Conservation (phyloP, 108 stramenopile genomes). For the Hondaea fermentalgiana region DNA sequence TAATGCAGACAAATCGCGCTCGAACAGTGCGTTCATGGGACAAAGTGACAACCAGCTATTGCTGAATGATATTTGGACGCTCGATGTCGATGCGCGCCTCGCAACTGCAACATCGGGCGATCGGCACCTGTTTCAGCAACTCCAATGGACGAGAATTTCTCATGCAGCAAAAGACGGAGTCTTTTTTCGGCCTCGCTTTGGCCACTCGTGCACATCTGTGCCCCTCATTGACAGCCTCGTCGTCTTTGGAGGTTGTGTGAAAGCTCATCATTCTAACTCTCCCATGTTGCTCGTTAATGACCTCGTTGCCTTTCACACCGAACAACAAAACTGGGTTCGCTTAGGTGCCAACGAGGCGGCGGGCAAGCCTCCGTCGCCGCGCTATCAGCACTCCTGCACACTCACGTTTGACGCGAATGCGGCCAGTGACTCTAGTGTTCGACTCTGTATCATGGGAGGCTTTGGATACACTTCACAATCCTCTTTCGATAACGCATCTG, state of each 20-base stretch:
- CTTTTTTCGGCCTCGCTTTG: background rate
- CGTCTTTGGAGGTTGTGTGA: background rate
- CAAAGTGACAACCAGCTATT: background rate
- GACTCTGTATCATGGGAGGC: background rate
- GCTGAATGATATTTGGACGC: background rate
- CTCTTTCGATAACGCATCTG: too few relatives aligned
- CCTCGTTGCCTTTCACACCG: background rate
- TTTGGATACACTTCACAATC: background rate
- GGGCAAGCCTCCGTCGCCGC: background rate
- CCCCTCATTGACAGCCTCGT: background rate
- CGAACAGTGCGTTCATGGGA: too few relatives aligned
- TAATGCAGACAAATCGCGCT: background rate
- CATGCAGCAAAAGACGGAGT: background rate
- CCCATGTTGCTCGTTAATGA: background rate
- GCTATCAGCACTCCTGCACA: background rate
- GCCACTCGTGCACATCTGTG: background rate
- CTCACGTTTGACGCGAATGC: background rate
- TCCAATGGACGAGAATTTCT: background rate
- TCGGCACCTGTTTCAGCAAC: too few relatives aligned
- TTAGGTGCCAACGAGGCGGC: background rate
- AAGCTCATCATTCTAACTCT: too few relatives aligned
- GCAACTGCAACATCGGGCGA: background rate
- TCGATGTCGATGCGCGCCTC: background rate
- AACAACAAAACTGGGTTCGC: background rate
- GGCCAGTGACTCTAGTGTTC: background rate